phyloP scores from a whole-genome alignment of 2,329 filamentous ascomycete genomes.

The Akanthomyces dipterigenus region DNA sequence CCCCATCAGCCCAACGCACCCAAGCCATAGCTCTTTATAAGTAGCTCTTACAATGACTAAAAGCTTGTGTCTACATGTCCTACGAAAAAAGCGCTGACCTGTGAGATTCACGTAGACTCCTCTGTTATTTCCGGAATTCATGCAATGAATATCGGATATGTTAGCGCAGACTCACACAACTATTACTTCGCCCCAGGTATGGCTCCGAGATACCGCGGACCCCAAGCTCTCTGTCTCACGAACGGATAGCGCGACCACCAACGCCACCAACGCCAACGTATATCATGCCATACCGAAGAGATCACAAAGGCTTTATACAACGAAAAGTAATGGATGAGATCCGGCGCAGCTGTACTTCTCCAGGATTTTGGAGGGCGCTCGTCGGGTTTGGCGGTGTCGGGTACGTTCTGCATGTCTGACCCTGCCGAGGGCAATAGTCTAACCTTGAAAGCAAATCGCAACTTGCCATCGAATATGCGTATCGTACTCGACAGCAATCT shows the following conservation, averaged over 20 bases:
- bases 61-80: too few species aligned
- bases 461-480: slow-evolving; percentile 29
- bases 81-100: too few species aligned
- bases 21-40: too few species aligned
- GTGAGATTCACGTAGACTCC: too few species aligned
- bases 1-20: too few species aligned
- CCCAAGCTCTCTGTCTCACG: not conserved
- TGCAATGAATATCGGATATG: too few species aligned
- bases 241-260: slow-evolving; percentile 11
- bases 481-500: slow-evolving; percentile 20
- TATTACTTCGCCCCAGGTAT: not conserved
- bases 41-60: too few species aligned
- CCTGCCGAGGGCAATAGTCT: not conserved
- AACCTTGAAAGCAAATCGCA: slow-evolving; percentile 19
- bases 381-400: slow-evolving; percentile 17
- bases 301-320: slow-evolving; percentile 21
- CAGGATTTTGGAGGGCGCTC: slow-evolving; percentile 11
- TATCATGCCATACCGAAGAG: slow-evolving; percentile 21
- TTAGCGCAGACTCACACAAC: too few species aligned
- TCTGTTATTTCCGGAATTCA: not conserved
- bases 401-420: slow-evolving; percentile 1
- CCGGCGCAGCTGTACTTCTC: slow-evolving; percentile 20
- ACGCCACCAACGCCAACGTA: slow-evolving; percentile 17
- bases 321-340: slow-evolving; percentile 22
- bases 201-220: not conserved